Conservation (phyloP, 1,284 basidiomycete genomes). For the Vanrija pseudolonga region DNA sequence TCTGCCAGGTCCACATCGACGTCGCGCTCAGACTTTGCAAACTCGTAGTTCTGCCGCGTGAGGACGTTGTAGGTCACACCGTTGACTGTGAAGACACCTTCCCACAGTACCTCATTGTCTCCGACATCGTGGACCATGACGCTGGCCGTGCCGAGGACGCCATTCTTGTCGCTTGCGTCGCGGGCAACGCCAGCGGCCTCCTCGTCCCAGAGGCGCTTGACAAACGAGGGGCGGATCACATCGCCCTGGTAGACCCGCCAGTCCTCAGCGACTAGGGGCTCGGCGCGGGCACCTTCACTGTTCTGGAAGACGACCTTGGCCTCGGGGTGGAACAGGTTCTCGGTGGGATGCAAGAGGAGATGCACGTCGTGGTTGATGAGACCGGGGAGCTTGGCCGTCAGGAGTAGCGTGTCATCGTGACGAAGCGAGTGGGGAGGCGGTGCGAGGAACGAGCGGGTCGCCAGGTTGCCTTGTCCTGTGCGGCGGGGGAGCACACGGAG, state of each 20-base stretch:
- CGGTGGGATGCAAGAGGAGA: slow-evolving; percentile 65
- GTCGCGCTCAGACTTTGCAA: slow-evolving; percentile 56
- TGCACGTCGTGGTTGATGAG: slow-evolving; percentile 27
- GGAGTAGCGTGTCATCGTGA: slow-evolving; percentile 39
- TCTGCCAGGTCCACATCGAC: slow-evolving; percentile 54
- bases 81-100: slow-evolving; percentile 68
- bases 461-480: neutral
- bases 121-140: slow-evolving; percentile 64
- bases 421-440: slow-evolving; percentile 29
- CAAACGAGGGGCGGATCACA: slow-evolving; percentile 58
- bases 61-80: slow-evolving; percentile 71
- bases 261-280: slow-evolving; percentile 29
- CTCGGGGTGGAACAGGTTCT: slow-evolving; percentile 69
- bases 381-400: slow-evolving; percentile 30
- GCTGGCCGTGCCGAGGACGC: slow-evolving; percentile 64
- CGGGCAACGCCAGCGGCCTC: slow-evolving; percentile 23
- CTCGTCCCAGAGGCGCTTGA: slow-evolving; percentile 45
- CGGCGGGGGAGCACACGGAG: slow-evolving; percentile 59
- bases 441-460: slow-evolving; percentile 11
- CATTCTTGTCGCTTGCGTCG: slow-evolving; percentile 5
- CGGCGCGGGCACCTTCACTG: neutral
- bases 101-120: slow-evolving; percentile 59
- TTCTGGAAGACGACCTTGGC: slow-evolving; percentile 55
- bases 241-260: slow-evolving; percentile 62
- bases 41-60: slow-evolving; percentile 67